Base-by-base conservation (phyloP, 345 rosid genomes). In the Erysimum cheiranthoides region DNA sequence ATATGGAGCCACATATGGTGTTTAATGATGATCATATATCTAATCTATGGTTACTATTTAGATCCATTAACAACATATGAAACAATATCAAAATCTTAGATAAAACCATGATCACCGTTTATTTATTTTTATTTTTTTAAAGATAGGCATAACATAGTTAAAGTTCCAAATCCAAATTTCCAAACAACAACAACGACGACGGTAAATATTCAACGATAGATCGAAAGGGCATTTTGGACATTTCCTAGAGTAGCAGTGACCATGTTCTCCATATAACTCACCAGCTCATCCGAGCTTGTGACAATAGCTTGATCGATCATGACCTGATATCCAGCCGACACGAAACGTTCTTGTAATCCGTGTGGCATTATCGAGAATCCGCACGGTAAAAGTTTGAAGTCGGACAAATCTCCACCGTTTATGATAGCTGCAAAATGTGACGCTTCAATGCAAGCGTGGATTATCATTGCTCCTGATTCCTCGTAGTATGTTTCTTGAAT, bases 401-500 rank as follows among this genome's bases (percentile, higher is more conserved):
- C 25, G 54, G 64, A 50, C 4, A 82, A 61, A 57, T 84, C 86
- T 8, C 76, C 80, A 7, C 85, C 80, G n/a, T 50, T 70, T 71
- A 76, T 70, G 61, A 78, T 84, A 21, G 52, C 62, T 34, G 59
- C 10, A 27, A 32, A 36, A 52, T 78, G 64, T 0, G 84, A 39
- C 14, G 72, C 67, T 4, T 86, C 86, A 18, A 88, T 77, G 1
- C 85, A 87, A 4, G 85, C 79, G 51, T 83, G 83, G 42, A 86
- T 80, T 12, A 86, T 71, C 32, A 79, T 43, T 5, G 88, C 79
- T 16, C 81, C 82, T 0, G 87, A 68, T 1, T 73, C 64, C 11
- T 85, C 90, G 4, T 47, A 47, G 81, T 84, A 84, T 5, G 86
- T 83, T 78, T 88, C 93, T 79, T 88, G 87, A 47, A 88, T 53